Conservation (phyloP, 305 asterid genomes). For the Fraxinus velutina region DNA sequence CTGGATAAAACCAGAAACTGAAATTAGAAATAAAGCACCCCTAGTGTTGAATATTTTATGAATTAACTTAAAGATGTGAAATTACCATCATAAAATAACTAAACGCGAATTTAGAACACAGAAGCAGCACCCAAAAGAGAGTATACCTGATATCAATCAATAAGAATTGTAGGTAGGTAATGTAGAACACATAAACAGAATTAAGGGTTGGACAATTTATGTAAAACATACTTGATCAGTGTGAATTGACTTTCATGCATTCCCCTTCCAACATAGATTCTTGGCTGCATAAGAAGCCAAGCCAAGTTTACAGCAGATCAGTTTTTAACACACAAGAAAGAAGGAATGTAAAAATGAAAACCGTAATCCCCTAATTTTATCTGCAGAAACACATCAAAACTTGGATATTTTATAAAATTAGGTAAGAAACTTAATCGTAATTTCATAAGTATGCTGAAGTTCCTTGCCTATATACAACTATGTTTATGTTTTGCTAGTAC, state of each 20-base stretch:
- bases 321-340: background rate
- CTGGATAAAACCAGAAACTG: conserved; percentile 42
- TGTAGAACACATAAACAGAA: conserved; percentile 21
- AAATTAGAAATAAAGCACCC: conserved; percentile 23
- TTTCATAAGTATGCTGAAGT: background rate
- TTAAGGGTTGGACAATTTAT: conserved; percentile 22
- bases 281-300: conserved; percentile 55
- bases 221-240: conserved; percentile 69
- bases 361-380: background rate
- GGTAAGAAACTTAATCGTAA: background rate
- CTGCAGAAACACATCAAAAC: background rate
- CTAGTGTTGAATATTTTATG: conserved; percentile 11
- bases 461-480: background rate
- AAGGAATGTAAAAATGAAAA: background rate
- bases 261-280: conserved; percentile 97
- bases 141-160: conserved; percentile 65
- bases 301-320: background rate
- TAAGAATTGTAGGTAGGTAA: conserved; percentile 23
- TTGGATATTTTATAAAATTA: background rate
- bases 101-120: conserved; percentile 70
- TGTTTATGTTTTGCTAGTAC: conserved; percentile 10
- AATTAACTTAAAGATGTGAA: conserved; percentile 25
- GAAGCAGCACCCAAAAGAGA: conserved; percentile 83
- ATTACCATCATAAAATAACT: conserved; percentile 83
- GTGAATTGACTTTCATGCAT: conserved; percentile 97